Percentiles rank a stretch among this genome's conserved stretches.
phyloP scores from a whole-genome alignment of 2,329 filamentous ascomycete species.

The Aureobasidium musti region DNA sequence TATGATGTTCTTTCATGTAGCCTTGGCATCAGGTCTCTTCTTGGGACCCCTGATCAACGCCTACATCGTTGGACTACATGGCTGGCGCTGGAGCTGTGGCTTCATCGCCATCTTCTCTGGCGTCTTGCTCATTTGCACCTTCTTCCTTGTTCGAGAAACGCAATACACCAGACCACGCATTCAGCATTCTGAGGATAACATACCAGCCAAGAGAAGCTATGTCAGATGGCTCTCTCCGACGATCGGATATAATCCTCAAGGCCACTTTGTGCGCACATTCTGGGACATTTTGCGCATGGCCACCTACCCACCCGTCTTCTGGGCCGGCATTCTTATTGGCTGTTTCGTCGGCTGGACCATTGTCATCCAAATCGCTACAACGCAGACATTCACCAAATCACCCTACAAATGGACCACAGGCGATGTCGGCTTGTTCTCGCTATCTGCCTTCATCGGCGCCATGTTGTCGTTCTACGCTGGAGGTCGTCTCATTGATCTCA shows the following conservation, averaged over 20 bases:
- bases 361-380: conserved; percentile 36
- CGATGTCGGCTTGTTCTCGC: conserved; percentile 34
- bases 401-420: conserved; percentile 34
- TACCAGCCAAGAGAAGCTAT: conserved; percentile 30
- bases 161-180: conserved; percentile 31
- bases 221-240: conserved; percentile 32
- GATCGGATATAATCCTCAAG: conserved; percentile 32
- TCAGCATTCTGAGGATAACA: conserved; percentile 14
- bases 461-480: conserved; percentile 35
- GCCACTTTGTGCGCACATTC: conserved; percentile 32
- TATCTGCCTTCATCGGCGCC: conserved; percentile 35
- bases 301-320: conserved; percentile 36
- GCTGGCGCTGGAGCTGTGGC: conserved; percentile 38
- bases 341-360: conserved; percentile 38
- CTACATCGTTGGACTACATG: conserved; percentile 35
- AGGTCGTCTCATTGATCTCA: conserved; percentile 39
- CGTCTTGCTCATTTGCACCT: conserved; percentile 34
- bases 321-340: conserved; percentile 33
- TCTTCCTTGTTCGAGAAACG: conserved; percentile 38
- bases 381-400: conserved; percentile 33
- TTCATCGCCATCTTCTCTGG: conserved; percentile 38
- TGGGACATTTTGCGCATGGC: conserved; percentile 35
- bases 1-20: conserved; percentile 46
- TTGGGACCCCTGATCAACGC: conserved; percentile 44
- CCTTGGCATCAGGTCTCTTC: conserved; percentile 43